Evolutionary conservation across 495 filamentous ascomycete species (phyloP).

Genomic region (Trypethelium eluteriae): DNA sequence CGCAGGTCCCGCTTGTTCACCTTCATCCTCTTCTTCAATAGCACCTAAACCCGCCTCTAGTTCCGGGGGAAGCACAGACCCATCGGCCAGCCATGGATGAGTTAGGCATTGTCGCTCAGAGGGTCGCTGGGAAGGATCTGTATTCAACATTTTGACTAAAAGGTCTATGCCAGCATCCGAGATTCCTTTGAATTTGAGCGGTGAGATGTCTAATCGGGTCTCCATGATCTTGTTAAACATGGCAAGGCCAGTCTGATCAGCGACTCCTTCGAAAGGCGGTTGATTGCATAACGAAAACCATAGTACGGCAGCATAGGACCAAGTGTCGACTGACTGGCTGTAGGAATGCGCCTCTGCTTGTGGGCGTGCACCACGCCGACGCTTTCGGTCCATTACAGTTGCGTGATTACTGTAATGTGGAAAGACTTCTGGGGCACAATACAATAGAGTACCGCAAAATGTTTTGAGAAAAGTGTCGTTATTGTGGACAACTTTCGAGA

Average conservation of each 20-base stretch:
- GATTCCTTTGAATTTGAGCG: conserved; percentile 48
- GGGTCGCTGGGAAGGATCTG: conserved; percentile 60
- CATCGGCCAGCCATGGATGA: conserved; percentile 59
- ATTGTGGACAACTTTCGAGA: conserved; percentile 78
- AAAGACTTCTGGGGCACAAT: conserved; percentile 95
- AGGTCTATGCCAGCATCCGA: conserved; percentile 63
- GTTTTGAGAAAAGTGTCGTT: conserved; percentile 86
- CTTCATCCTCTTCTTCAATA: conserved; percentile 46
- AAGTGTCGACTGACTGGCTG: conserved; percentile 83
- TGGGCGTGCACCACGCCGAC: conserved; percentile 42
- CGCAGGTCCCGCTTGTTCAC: conserved; percentile 43
- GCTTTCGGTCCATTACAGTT: conserved; percentile 37
- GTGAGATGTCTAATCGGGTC: conserved; percentile 51
- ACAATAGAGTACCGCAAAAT: conserved; percentile 91
- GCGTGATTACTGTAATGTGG: conserved; percentile 53
- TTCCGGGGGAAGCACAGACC: conserved; percentile 35
- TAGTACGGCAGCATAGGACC: conserved; percentile 86
- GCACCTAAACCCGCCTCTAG: conserved; percentile 37
- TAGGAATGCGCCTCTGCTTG: conserved; percentile 48
- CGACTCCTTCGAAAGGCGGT: conserved; percentile 69
- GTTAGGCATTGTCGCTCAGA: conserved; percentile 54
- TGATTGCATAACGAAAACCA: conserved; percentile 68
- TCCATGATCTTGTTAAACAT: conserved; percentile 84
- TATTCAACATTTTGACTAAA: conserved; percentile 65
- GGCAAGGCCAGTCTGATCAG: conserved; percentile 48